Evolutionary conservation across 768 basidiomycete genomes (phyloP), one percentile per base, ranked within the genome.

Genomic region (Mycena capillaripes): DNA sequence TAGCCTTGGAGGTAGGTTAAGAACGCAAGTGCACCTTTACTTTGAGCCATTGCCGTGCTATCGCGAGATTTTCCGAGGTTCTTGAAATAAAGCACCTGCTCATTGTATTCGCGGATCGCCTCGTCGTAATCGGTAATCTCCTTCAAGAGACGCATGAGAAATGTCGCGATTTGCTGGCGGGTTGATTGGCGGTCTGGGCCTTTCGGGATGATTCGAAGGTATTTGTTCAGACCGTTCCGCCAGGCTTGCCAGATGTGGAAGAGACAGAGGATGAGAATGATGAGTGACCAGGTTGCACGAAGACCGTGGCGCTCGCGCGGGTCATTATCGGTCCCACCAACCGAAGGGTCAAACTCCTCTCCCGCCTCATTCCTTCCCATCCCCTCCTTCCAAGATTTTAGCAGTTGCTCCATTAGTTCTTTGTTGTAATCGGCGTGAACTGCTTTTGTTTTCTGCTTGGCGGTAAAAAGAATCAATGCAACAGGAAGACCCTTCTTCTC

Each of bases 231-330:
- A 9, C 71, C 70, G 67, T 81, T 82, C 23, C 73, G 69, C 83
- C 81, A 83, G 25, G 76, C 76, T 48, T 83, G 81, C 74, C 79
- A 79, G 34, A 77, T 65, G 73, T 84, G 82, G 65, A 84, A 82
- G 77, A 76, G 40, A 19, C 84, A 84, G 1, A 84, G 76, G 3
- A 84, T 32, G n/a, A 84, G 81, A 16, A 68, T 38, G 57, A 82
- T 66, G 23, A 30, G n/a, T 0, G 65, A 50, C 75, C 76, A 80
- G 60, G 62, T 71, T 25, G n/a, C 19, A 16, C 65, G 38, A 4
- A 82, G 76, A 19, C 78, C 81, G 36, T 44, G 34, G 3, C 76
- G 76, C 55, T 82, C 81, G 3, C 77, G 64, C 4, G 74, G 50
- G 62, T 82, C 79, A 44, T 79, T 82, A 57, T 82, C 80, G 0